Evolutionary conservation across 257 asterid species (phyloP), one percentile per base, ranked within the genome.

Genomic region (Henckelia pumila): DNA sequence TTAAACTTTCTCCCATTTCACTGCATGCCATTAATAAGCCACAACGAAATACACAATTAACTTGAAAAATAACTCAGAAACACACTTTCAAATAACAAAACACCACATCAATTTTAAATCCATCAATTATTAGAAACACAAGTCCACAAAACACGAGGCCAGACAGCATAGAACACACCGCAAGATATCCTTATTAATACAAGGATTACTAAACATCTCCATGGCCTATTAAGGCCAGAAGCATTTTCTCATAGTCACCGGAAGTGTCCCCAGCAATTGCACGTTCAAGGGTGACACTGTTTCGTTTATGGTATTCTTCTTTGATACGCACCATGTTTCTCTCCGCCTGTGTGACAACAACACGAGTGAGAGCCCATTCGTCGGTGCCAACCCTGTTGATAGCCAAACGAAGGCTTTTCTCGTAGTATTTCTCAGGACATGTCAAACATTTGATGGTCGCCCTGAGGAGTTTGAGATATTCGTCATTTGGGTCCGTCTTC

Each of bases 341-440:
- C 83, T 93, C 98, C 25, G 96, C 94, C 59, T 89, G 84, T 14
- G 97, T 90, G 0, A 84, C 86, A n/a, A 93, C 79, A 22, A 85
- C 95, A 4, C 98, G 88, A 44, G 97, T 89, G 44, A 92, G 89
- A 66, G 87, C 90, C 71, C 83, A 60, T 77, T 90, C 97, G 4
- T 93, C 96, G 0, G 97, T 93, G 20, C 98, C 98, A 25, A 69
- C 32, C 71, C 35, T 71, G 40, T 77, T 86, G 65, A 89, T 85
- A 19, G 89, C 95, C 67, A 64, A 7, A n/a, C 95, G 82, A 68
- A 92, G 87, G 56, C 76, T 76, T 82, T 92, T 89, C 82, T 78
- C 96, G 10, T 73, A 92, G 66, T 92, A 82, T 50, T 77, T 88
- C 82, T 86, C 96, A 0, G 97, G 92, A 66, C 61, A 64, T 30